These are phyloP conservation scores for Ambrosia hybrid DNA, from an alignment of 140 eudicot genomes.

Conservation along the genomic window DNA sequence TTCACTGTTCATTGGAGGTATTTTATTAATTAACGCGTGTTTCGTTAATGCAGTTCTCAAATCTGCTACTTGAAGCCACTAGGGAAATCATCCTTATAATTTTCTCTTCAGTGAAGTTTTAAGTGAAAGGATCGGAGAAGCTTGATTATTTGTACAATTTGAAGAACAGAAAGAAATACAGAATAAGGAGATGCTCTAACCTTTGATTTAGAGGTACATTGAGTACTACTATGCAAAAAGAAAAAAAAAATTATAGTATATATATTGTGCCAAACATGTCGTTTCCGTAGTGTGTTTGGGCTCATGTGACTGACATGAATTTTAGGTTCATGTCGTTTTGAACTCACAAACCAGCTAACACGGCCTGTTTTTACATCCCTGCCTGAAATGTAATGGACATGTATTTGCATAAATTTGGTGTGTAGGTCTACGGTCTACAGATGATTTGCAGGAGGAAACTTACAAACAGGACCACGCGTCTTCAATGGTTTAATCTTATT, in stretches of 20 bases:
- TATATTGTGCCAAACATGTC: not conserved
- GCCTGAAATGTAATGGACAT: constrained; percentile 1
- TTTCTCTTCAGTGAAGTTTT: constrained; percentile 51
- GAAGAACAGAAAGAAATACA: constrained; percentile 61
- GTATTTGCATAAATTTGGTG: constrained; percentile 5
- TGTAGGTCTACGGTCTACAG: constrained; percentile 5
- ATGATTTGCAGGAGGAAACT: constrained; percentile 26
- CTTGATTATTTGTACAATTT: constrained; percentile 79
- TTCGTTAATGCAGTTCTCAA: not conserved
- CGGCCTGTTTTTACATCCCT: not conserved
- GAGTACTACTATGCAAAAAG: not conserved
- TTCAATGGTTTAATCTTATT: constrained; percentile 13
- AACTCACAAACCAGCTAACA: not conserved
- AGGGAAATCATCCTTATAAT: not conserved
- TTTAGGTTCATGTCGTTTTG: not conserved
- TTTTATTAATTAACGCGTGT: not conserved
- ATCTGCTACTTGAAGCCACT: no score
- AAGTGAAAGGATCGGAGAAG: constrained; percentile 84
- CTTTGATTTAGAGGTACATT: constrained; percentile 67
- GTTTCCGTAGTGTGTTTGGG: not conserved
- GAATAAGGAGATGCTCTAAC: constrained; percentile 77
- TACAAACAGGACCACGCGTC: constrained; percentile 1
- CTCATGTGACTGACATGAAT: constrained; percentile 5
- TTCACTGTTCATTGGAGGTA: not conserved
- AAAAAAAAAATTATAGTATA: not conserved